Percentiles rank a stretch among this genome's conserved stretches.
These are phyloP conservation scores for Aspergillus quadrilineatus DNA, from an alignment of 2,329 filamentous ascomycete species.

Conservation along the genomic window DNA sequence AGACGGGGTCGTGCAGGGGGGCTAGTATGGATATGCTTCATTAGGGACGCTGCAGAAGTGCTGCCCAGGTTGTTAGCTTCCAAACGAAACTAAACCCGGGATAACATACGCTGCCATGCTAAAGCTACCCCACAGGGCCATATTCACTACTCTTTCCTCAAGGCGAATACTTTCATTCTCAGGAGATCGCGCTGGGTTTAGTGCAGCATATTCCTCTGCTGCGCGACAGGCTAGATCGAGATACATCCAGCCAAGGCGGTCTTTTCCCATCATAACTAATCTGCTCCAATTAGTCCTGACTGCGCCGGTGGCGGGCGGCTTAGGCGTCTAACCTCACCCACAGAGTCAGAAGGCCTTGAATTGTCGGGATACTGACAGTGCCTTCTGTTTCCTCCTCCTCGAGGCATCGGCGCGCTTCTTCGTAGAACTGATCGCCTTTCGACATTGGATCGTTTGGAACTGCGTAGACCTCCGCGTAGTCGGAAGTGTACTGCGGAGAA, in stretches of 20 bases:
- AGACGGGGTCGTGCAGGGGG: constrained; percentile 17
- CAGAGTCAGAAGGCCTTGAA: constrained; percentile 5
- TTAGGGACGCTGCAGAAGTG: constrained; percentile 20
- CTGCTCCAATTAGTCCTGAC: constrained; percentile 9
- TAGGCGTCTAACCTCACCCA: background rate
- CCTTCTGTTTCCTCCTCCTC: constrained; percentile 26
- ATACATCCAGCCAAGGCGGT: constrained; percentile 31
- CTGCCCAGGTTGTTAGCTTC: constrained; percentile 7
- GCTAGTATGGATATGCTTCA: constrained; percentile 22
- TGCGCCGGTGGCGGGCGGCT: background rate
- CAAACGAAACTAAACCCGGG: background rate
- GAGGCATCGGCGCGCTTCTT: constrained; percentile 30
- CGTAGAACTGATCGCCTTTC: constrained; percentile 30
- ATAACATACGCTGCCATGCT: constrained; percentile 18
- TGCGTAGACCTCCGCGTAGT: constrained; percentile 28
- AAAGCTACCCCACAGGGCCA: constrained; percentile 23
- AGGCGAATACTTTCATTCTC: constrained; percentile 9
- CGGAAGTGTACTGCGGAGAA: constrained; percentile 23
- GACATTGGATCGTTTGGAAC: constrained; percentile 25
- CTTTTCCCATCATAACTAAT: constrained; percentile 30
- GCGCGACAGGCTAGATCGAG: constrained; percentile 24
- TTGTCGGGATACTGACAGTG: constrained; percentile 25
- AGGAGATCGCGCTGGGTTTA: constrained; percentile 17
- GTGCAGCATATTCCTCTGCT: constrained; percentile 21
- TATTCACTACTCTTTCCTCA: constrained; percentile 19